Evolutionary conservation across 441 rosid genomes (phyloP).

Genomic region (Euphorbia schlechtendalii): DNA sequence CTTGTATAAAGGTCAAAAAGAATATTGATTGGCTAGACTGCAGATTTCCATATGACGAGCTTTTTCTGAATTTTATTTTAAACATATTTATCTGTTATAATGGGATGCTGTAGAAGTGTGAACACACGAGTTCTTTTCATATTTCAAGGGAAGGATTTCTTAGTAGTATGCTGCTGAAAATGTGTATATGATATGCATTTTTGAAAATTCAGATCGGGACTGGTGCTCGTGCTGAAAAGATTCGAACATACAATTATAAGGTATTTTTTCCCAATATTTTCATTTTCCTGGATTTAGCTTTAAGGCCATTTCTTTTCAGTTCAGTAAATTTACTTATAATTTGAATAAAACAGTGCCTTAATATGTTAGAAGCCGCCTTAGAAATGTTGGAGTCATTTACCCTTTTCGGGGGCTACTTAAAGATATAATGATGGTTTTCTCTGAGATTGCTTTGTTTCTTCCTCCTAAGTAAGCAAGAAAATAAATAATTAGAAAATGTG

Average conservation of each 20-base stretch:
- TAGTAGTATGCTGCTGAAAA: slow-evolving; percentile 8
- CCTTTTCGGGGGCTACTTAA: neutral
- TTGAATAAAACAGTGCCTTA: too few relatives aligned
- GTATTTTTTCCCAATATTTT: slow-evolving; percentile 21
- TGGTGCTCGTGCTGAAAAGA: slow-evolving; percentile 23
- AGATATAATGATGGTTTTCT: neutral
- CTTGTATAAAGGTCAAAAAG: neutral
- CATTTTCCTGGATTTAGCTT: slow-evolving; percentile 2
- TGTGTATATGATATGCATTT: slow-evolving; percentile 4
- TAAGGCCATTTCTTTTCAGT: too few relatives aligned
- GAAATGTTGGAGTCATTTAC: neutral
- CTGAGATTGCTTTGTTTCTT: neutral
- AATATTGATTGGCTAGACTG: neutral
- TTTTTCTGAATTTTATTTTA: neutral
- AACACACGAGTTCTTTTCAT: neutral
- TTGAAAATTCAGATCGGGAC: slow-evolving; percentile 68
- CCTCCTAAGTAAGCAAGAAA: neutral
- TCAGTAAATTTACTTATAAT: too few relatives aligned
- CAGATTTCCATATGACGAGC: neutral
- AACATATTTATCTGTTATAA: neutral
- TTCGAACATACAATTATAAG: slow-evolving; percentile 87
- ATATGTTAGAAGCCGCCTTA: neutral
- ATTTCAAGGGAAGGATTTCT: neutral
- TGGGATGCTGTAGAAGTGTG: too few relatives aligned
- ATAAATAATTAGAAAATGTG: neutral